These are phyloP conservation scores for Echium plantagineum DNA, from an alignment of 257 asterid species.

Conservation along the genomic window DNA sequence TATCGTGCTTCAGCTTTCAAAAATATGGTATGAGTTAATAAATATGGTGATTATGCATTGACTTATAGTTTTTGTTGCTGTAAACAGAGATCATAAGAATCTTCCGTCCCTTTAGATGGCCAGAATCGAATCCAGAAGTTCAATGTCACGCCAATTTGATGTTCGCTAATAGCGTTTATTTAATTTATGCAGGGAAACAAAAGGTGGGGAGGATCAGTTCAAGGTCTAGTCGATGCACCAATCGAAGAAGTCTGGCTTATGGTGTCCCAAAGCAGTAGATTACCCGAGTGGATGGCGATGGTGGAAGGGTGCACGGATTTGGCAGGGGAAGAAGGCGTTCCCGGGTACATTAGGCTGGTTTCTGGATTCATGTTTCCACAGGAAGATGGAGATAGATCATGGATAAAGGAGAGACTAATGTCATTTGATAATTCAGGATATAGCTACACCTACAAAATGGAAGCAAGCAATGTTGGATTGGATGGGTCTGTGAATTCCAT, in stretches of 20 bases:
- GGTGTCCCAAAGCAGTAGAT: slow-evolving; percentile 30
- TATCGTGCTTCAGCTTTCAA: neutral
- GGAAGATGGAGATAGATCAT: slow-evolving; percentile 55
- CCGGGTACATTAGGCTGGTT: slow-evolving; percentile 46
- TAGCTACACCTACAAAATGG: slow-evolving; percentile 34
- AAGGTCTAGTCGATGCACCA: slow-evolving; percentile 49
- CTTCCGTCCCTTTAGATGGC: too few species aligned
- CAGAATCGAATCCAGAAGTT: too few species aligned
- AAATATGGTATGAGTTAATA: neutral
- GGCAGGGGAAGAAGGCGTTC: slow-evolving; percentile 38
- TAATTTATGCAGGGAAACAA: slow-evolving; percentile 4
- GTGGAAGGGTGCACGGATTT: slow-evolving; percentile 46
- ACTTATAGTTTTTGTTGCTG: too few species aligned
- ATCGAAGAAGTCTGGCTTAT: slow-evolving; percentile 38
- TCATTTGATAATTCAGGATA: slow-evolving; percentile 26
- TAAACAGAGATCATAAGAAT: too few species aligned
- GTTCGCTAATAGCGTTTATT: too few species aligned
- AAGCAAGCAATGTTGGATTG: slow-evolving; percentile 57
- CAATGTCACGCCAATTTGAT: too few species aligned
- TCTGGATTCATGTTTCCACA: slow-evolving; percentile 74
- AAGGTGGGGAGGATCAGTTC: slow-evolving; percentile 54
- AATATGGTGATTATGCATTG: too few species aligned
- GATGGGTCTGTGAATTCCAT: slow-evolving; percentile 32
- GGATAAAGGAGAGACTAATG: slow-evolving; percentile 59
- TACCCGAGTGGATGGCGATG: slow-evolving; percentile 66